Evolutionary conservation across 1,139 yeast species (phyloP).

Genomic region (Hansenula sp.): DNA sequence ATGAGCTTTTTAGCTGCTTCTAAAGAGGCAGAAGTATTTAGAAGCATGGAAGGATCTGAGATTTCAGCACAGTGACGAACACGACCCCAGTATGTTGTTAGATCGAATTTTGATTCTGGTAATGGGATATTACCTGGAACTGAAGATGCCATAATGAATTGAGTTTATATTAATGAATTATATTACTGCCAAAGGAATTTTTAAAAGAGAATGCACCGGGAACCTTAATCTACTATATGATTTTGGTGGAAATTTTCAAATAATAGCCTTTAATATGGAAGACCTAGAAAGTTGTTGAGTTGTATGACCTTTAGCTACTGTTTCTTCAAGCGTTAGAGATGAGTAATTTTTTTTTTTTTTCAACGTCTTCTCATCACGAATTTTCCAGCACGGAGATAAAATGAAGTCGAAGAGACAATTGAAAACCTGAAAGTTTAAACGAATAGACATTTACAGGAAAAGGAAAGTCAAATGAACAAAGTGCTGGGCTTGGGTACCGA

Average conservation of each 20-base stretch:
- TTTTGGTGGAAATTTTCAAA: neutral
- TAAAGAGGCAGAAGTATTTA: slow-evolving; percentile 65
- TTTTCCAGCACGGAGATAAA: neutral
- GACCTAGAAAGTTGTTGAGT: too few relatives aligned
- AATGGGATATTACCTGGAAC: slow-evolving; percentile 75
- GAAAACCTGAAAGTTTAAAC: neutral
- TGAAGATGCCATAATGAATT: slow-evolving; percentile 70
- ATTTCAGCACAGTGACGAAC: slow-evolving; percentile 92
- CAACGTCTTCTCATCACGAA: neutral
- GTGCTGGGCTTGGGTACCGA: slow-evolving; percentile 60
- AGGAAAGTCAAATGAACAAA: slow-evolving; percentile 5
- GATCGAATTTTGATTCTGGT: slow-evolving; percentile 77
- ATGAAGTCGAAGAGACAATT: too few relatives aligned
- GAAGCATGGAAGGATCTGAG: slow-evolving; percentile 86
- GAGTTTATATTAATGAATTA: neutral
- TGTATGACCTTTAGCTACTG: too few relatives aligned
- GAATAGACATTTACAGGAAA: neutral
- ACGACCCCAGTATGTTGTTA: slow-evolving; percentile 85
- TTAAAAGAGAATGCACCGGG: too few relatives aligned
- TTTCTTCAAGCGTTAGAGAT: neutral
- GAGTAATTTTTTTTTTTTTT: neutral
- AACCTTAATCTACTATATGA: too few relatives aligned
- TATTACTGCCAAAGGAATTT: neutral
- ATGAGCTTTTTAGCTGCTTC: slow-evolving; percentile 60
- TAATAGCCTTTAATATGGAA: neutral